Percentiles rank a stretch among this genome's conserved stretches.
phyloP scores from a whole-genome alignment of 805 yeast genomes.

The Candida multigemmis region DNA sequence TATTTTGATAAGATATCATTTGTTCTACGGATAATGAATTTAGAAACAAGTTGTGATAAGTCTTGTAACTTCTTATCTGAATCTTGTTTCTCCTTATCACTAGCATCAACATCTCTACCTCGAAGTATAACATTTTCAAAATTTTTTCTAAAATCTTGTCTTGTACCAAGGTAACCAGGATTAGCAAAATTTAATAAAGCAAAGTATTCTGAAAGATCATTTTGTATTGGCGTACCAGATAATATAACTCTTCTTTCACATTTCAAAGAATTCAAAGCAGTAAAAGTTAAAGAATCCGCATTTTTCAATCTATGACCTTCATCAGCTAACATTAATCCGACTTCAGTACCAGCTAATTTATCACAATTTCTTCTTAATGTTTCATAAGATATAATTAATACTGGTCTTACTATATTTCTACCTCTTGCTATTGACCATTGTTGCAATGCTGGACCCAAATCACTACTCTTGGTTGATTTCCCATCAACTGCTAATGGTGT shows the following conservation, averaged over 20 bases:
- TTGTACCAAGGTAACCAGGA: conserved; percentile 84
- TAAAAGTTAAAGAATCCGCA: conserved; percentile 88
- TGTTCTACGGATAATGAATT: conserved; percentile 88
- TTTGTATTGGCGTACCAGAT: conserved; percentile 96
- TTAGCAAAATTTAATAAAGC: conserved; percentile 86
- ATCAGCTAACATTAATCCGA: conserved; percentile 70
- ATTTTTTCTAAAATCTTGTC: conserved; percentile 74
- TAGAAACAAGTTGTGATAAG: conserved; percentile 69
- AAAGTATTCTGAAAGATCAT: conserved; percentile 89
- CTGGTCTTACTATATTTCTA: conserved; percentile 85
- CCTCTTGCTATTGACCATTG: conserved; percentile 89
- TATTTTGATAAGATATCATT: conserved; percentile 92
- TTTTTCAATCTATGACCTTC: conserved; percentile 41
- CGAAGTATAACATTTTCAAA: conserved; percentile 72
- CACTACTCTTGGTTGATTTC: conserved; percentile 62
- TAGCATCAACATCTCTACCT: conserved; percentile 86
- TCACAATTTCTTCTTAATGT: conserved; percentile 82
- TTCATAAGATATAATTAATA: conserved; percentile 87
- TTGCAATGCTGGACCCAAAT: conserved; percentile 56
- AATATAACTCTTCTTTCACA: conserved; percentile 85
- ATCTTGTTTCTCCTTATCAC: conserved; percentile 60
- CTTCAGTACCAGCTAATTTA: conserved; percentile 62
- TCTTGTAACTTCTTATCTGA: conserved; percentile 68
- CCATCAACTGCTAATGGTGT: conserved; percentile 92
- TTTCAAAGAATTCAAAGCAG: conserved; percentile 72